Percentiles rank a stretch among this genome's conserved stretches.
phyloP scores from a whole-genome alignment of 1,139 yeast genomes.

The Taphrina populina region DNA sequence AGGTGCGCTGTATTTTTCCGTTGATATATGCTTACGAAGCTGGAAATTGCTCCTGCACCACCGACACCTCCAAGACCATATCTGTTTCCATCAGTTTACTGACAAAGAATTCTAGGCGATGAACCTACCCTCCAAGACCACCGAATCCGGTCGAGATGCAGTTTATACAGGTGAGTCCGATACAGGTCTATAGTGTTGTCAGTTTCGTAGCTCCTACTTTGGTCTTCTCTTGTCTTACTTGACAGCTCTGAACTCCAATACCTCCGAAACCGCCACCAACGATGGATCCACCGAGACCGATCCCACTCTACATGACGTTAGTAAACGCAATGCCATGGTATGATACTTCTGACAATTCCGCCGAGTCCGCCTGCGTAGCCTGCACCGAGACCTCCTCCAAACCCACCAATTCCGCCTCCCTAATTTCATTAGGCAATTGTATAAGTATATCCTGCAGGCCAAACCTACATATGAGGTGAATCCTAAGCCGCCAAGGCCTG shows the following conservation, averaged over 20 bases:
- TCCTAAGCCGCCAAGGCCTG: slow-evolving; percentile 16
- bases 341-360: too few relatives aligned
- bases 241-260: slow-evolving; percentile 6
- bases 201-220: background rate
- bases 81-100: background rate
- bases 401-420: too few relatives aligned
- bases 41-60: slow-evolving; percentile 15
- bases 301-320: too few relatives aligned
- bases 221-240: background rate
- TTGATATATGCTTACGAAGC: slow-evolving; percentile 18
- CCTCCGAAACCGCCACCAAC: slow-evolving; percentile 19
- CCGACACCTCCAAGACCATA: slow-evolving; percentile 12
- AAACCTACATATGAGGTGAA: slow-evolving; percentile 14
- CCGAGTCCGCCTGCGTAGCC: too few relatives aligned
- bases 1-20: too few relatives aligned
- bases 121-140: slow-evolving; percentile 16
- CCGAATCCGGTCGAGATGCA: slow-evolving; percentile 12
- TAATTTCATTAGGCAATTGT: too few relatives aligned
- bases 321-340: too few relatives aligned
- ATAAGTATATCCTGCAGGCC: too few relatives aligned
- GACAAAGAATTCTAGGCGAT: too few relatives aligned
- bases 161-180: slow-evolving; percentile 17
- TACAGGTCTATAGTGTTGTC: slow-evolving; percentile 7
- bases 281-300: slow-evolving; percentile 13
- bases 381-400: too few relatives aligned